phyloP scores from a whole-genome alignment of 2,329 filamentous ascomycete species.

The Epichloe sibirici region DNA sequence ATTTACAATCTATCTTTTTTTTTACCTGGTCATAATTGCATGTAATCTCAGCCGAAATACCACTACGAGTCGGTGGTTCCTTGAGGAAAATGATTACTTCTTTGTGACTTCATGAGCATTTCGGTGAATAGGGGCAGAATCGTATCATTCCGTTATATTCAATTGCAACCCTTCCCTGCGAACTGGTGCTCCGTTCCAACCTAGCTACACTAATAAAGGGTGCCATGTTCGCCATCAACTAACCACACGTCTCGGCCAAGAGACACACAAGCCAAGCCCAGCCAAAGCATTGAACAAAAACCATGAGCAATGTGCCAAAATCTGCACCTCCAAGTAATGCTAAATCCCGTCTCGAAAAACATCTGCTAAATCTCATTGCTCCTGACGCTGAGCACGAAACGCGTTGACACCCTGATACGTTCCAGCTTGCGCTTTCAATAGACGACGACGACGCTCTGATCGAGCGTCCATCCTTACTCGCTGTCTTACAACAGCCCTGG shows the following conservation, averaged over 20 bases:
- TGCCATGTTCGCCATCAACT: not conserved
- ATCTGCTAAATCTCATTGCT: not conserved
- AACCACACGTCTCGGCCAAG: not conserved
- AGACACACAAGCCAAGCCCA: not conserved
- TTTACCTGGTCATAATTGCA: too few relatives aligned
- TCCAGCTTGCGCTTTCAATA: slow-evolving; percentile 3
- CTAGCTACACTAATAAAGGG: not conserved
- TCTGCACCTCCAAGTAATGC: not conserved
- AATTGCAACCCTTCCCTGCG: not conserved
- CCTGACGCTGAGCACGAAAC: slow-evolving; percentile 10
- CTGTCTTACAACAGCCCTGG: not conserved
- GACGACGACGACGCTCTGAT: slow-evolving; percentile 5
- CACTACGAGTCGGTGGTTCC: too few relatives aligned
- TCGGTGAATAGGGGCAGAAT: not conserved
- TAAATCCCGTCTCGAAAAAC: not conserved
- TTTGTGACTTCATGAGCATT: too few relatives aligned
- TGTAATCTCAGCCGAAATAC: too few relatives aligned
- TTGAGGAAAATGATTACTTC: too few relatives aligned
- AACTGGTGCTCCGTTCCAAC: not conserved
- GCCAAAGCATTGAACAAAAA: not conserved
- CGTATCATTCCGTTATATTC: not conserved
- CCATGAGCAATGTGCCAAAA: too few relatives aligned
- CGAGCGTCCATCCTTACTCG: slow-evolving; percentile 3
- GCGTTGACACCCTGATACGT: slow-evolving; percentile 17
- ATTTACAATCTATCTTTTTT: too few relatives aligned